A percentile compares a stretch with the other conserved stretches of the same genome.
These are phyloP conservation scores for Rhodotorula kratochvilovae DNA, from an alignment of 768 basidiomycete species.

Conservation along the genomic window DNA sequence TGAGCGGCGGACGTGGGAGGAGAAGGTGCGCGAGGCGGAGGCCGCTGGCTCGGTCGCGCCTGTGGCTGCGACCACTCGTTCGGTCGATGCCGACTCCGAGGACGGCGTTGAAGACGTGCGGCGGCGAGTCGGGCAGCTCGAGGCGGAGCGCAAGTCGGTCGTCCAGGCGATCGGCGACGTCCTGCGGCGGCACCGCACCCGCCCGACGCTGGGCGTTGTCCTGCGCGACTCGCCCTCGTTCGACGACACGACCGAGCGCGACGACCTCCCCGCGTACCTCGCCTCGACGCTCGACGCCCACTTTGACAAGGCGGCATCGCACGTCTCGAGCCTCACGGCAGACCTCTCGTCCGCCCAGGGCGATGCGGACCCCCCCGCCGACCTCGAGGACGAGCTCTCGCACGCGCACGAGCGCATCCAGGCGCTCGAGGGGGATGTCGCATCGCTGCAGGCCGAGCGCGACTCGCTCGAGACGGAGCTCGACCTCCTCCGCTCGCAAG, in stretches of 20 bases:
- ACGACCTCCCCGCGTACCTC: conserved; percentile 22
- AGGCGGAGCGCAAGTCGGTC: not conserved
- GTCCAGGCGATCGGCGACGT: conserved; percentile 30
- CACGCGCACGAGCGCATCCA: conserved; percentile 8
- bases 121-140: not conserved
- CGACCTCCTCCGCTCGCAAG: not conserved
- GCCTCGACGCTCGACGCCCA: conserved; percentile 31
- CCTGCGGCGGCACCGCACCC: conserved; percentile 34
- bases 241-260: conserved; percentile 20
- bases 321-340: conserved; percentile 12
- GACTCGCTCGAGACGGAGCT: conserved; percentile 1
- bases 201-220: conserved; percentile 13
- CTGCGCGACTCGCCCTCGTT: conserved; percentile 18
- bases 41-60: not conserved
- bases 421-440: conserved; percentile 42
- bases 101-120: not conserved
- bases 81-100: not conserved
- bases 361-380: conserved; percentile 3
- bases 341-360: not conserved
- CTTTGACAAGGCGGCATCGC: conserved; percentile 17
- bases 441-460: conserved; percentile 24
- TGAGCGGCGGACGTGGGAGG: not conserved
- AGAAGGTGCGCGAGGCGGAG: not conserved
- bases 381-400: conserved; percentile 12
- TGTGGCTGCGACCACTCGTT: not conserved